Conservation (phyloP, 306 rosid species). For the Sphenostylis stenocarpa region DNA sequence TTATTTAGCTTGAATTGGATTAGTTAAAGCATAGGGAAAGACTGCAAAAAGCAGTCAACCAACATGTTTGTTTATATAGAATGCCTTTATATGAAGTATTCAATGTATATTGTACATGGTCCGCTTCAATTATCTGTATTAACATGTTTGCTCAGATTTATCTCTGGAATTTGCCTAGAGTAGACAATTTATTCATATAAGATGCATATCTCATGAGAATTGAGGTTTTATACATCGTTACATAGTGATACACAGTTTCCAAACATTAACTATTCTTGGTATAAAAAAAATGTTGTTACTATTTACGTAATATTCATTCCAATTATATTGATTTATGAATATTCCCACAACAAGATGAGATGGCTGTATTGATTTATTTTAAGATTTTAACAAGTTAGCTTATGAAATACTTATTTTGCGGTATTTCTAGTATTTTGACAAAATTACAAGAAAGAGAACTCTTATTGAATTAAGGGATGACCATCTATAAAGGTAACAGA, state of each 20-base stretch:
- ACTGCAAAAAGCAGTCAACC: constrained; percentile 19
- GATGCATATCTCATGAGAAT: neutral
- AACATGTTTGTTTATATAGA: constrained; percentile 4
- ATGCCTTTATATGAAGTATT: constrained; percentile 15
- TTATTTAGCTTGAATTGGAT: neutral
- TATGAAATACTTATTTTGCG: neutral
- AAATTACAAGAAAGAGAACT: constrained; percentile 8
- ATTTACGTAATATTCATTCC: neutral
- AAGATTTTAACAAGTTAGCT: neutral
- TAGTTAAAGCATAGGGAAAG: neutral
- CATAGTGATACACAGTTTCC: neutral
- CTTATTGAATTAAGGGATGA: neutral
- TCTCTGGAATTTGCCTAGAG: neutral
- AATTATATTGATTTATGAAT: neutral
- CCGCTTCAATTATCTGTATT: constrained; percentile 21
- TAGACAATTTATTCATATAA: neutral
- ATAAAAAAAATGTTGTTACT: neutral
- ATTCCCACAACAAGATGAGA: neutral
- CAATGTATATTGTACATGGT: neutral
- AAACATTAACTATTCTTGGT: neutral
- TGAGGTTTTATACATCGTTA: neutral
- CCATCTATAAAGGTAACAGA: neutral
- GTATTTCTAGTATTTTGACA: neutral
- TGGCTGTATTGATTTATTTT: neutral
- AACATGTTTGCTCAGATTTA: neutral